Evolutionary conservation across 768 basidiomycete genomes (phyloP).

Genomic region (Pholiota conissans): DNA sequence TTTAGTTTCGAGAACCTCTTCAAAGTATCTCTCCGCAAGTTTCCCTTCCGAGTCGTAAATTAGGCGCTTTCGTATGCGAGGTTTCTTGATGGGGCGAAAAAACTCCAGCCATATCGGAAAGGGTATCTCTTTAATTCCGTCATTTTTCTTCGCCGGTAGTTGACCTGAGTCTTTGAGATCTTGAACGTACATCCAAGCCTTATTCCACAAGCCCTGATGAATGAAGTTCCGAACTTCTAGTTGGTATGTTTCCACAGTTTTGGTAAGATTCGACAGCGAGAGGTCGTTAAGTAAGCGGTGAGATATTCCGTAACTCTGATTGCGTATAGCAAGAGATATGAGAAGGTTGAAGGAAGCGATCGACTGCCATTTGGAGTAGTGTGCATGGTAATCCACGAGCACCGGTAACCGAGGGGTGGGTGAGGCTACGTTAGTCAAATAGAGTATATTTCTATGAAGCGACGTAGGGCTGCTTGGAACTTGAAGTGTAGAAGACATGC

Average conservation of each 20-base stretch:
- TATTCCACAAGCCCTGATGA: slow-evolving; percentile 53
- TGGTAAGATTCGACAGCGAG: slow-evolving; percentile 37
- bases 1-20: neutral
- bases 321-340: slow-evolving; percentile 49
- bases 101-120: slow-evolving; percentile 64
- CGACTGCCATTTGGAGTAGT: slow-evolving; percentile 35
- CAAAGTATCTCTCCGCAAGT: slow-evolving; percentile 2
- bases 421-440: slow-evolving; percentile 30
- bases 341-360: slow-evolving; percentile 48
- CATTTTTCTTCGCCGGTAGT: slow-evolving; percentile 8
- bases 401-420: slow-evolving; percentile 31
- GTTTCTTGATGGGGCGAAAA: slow-evolving; percentile 40
- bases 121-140: slow-evolving; percentile 28
- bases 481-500: slow-evolving; percentile 10
- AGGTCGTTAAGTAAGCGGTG: slow-evolving; percentile 47
- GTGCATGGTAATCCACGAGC: slow-evolving; percentile 51
- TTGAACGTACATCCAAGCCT: slow-evolving; percentile 52
- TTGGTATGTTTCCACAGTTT: slow-evolving; percentile 56
- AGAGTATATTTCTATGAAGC: slow-evolving; percentile 44
- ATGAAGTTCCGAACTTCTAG: slow-evolving; percentile 59
- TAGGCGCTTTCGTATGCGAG: slow-evolving; percentile 17
- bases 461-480: slow-evolving; percentile 31
- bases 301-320: slow-evolving; percentile 47
- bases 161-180: slow-evolving; percentile 17
- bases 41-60: slow-evolving; percentile 11